phyloP scores from a whole-genome alignment of 352 stramenopile genomes.

The Thalassiosira sp. region DNA sequence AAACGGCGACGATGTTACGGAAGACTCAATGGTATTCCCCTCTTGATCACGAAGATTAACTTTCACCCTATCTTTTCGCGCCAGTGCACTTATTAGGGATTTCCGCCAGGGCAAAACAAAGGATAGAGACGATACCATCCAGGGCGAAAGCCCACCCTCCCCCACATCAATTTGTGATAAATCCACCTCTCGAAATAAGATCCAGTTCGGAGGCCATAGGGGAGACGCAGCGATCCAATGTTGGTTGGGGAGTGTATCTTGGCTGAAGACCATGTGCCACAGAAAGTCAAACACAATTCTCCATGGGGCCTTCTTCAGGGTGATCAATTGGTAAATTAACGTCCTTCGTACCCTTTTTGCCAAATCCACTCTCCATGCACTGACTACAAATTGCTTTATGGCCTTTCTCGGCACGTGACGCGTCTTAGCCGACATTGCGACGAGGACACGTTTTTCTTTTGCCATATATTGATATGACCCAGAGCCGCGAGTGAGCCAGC shows the following conservation, averaged over 20 bases:
- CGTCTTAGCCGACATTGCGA: conserved; percentile 14
- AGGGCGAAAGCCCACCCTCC: conserved; percentile 24
- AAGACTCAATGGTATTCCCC: conserved; percentile 16
- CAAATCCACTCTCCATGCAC: conserved; percentile 48
- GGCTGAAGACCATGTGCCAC: neutral
- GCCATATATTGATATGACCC: conserved; percentile 24
- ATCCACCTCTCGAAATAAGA: conserved; percentile 41
- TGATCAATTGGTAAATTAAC: conserved; percentile 42
- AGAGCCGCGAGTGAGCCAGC: conserved; percentile 56
- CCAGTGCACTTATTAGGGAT: conserved; percentile 17
- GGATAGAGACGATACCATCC: conserved; percentile 31
- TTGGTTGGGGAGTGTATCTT: neutral
- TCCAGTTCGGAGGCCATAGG: conserved; percentile 51
- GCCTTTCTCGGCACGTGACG: neutral
- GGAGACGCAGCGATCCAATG: conserved; percentile 4
- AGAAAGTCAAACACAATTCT: conserved; percentile 10
- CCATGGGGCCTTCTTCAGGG: conserved; percentile 28
- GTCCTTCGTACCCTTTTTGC: conserved; percentile 49
- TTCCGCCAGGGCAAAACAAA: conserved; percentile 40
- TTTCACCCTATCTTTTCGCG: conserved; percentile 12
- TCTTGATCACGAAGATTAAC: conserved; percentile 19
- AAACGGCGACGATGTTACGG: neutral
- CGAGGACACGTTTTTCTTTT: neutral
- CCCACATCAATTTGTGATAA: conserved; percentile 24
- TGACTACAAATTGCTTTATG: conserved; percentile 25